A percentile compares a stretch with the other conserved stretches of the same genome.
Conservation (phyloP, 2,329 filamentous ascomycete species). For the Phaeophleospora eucalypticola region DNA sequence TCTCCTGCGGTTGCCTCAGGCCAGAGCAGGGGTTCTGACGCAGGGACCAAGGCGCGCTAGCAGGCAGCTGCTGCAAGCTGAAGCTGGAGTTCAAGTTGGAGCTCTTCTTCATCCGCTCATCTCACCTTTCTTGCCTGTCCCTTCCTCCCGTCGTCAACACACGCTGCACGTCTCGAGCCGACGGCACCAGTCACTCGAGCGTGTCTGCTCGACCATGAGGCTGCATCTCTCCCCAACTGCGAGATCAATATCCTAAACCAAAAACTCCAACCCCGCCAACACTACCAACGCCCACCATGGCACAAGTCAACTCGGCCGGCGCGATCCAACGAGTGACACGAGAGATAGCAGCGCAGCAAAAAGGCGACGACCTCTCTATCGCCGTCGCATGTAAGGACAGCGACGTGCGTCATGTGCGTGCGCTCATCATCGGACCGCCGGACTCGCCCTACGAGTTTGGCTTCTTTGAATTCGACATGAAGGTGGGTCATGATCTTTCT, state of each 20-base stretch:
- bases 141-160: background rate
- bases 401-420: constrained; percentile 82
- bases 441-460: constrained; percentile 81
- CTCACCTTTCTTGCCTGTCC: background rate
- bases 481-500: constrained; percentile 3
- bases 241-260: background rate
- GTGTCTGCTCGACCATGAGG: background rate
- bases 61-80: background rate
- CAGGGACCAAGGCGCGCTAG: background rate
- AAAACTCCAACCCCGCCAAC: background rate
- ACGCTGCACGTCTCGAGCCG: background rate
- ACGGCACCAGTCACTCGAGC: too few species aligned
- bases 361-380: constrained; percentile 77
- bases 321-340: constrained; percentile 40
- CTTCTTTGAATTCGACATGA: constrained; percentile 74
- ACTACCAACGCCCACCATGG: constrained; percentile 12
- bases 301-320: constrained; percentile 27
- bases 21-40: background rate
- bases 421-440: constrained; percentile 85
- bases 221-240: background rate
- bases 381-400: constrained; percentile 82
- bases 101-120: background rate
- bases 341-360: constrained; percentile 84
- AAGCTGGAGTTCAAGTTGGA: background rate
- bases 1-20: too few species aligned